Evolutionary conservation across 371 early-diverging fungal species (phyloP).

Genomic region (Mucor circinelloides): DNA sequence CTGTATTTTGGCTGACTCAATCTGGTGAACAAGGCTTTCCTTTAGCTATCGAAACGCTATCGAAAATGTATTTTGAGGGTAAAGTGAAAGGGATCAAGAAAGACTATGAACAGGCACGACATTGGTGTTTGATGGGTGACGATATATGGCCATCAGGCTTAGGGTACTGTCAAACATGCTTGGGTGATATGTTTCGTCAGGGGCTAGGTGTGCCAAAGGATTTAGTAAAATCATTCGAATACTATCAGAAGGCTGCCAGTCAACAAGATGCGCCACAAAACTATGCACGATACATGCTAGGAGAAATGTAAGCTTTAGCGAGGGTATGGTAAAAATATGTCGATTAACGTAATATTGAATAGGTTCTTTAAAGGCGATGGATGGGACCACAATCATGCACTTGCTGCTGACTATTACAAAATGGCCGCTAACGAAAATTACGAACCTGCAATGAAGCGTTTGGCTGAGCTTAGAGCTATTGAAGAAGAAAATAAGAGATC

Average conservation of each 20-base stretch:
- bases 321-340: background rate
- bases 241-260: constrained; percentile 54
- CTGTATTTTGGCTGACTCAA: constrained; percentile 50
- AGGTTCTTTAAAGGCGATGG: constrained; percentile 51
- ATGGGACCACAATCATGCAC: constrained; percentile 41
- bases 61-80: constrained; percentile 44
- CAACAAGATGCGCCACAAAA: constrained; percentile 53
- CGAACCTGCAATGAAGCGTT: constrained; percentile 33
- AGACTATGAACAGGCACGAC: constrained; percentile 43
- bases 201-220: constrained; percentile 50
- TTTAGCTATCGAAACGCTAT: constrained; percentile 44
- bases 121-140: constrained; percentile 50
- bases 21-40: constrained; percentile 52
- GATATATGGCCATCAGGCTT: constrained; percentile 57
- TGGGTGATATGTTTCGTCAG: constrained; percentile 49
- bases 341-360: background rate
- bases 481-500: constrained; percentile 14
- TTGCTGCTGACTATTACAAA: constrained; percentile 49
- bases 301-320: constrained; percentile 41
- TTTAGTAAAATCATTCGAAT: constrained; percentile 41
- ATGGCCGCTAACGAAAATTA: constrained; percentile 48
- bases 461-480: constrained; percentile 16
- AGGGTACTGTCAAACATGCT: constrained; percentile 49
- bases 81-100: constrained; percentile 28
- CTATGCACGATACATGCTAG: constrained; percentile 51